A percentile compares a stretch with the other conserved stretches of the same genome.
phyloP scores from a whole-genome alignment of 805 yeast genomes.

The Yamadazyma olivae region DNA sequence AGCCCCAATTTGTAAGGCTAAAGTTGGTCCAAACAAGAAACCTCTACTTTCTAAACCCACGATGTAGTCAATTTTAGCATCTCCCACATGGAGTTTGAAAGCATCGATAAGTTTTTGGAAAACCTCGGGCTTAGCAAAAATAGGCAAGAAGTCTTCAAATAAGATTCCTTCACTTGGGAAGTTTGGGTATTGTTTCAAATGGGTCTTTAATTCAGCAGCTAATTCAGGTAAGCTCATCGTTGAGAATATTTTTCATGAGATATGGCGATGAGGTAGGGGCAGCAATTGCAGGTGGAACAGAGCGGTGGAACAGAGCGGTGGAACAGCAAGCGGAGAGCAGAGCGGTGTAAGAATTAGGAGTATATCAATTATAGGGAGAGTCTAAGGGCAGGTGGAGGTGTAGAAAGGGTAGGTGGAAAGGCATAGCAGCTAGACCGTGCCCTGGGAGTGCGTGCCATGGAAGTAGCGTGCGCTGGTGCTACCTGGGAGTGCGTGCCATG shows the following conservation, averaged over 20 bases:
- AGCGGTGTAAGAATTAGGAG: too few species aligned
- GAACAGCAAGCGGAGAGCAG: too few species aligned
- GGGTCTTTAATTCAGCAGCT: slow-evolving; percentile 35
- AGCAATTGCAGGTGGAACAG: too few species aligned
- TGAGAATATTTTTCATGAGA: slow-evolving; percentile 1
- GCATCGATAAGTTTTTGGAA: slow-evolving; percentile 82
- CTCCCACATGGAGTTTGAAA: slow-evolving; percentile 69
- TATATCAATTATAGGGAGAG: too few species aligned
- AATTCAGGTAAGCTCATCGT: slow-evolving; percentile 24
- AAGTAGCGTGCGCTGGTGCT: too few species aligned
- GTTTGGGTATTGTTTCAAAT: slow-evolving; percentile 74
- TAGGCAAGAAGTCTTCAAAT: slow-evolving; percentile 93
- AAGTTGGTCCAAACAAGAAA: slow-evolving; percentile 91
- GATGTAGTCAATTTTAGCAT: slow-evolving; percentile 73
- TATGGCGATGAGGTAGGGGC: too few species aligned
- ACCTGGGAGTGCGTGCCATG: too few species aligned
- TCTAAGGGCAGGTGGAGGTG: too few species aligned
- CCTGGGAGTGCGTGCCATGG: too few species aligned
- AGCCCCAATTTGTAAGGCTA: slow-evolving; percentile 84
- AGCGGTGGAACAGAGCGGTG: too few species aligned
- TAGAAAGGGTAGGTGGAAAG: too few species aligned
- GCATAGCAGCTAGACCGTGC: too few species aligned
- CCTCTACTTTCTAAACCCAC: slow-evolving; percentile 98
- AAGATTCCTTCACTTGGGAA: slow-evolving; percentile 91
- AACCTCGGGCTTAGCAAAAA: slow-evolving; percentile 76